A percentile compares a stretch with the other conserved stretches of the same genome.
Conservation (phyloP, 2,329 filamentous ascomycete genomes). For the Orbilia ellipsospora region DNA sequence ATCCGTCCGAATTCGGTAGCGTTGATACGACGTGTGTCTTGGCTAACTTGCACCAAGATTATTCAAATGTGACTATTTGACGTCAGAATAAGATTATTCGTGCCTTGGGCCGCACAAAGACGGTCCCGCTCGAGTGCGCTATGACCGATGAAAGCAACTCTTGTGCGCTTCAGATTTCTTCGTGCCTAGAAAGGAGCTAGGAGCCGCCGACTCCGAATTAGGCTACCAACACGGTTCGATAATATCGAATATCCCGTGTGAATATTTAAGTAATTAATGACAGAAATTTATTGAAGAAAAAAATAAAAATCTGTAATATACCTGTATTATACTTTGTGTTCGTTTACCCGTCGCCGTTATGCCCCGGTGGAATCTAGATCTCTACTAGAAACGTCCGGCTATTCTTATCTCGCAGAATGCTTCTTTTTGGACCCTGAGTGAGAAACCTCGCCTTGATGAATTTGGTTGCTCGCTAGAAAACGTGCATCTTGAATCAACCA, state of each 20-base stretch:
- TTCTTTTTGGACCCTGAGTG: constrained; percentile 31
- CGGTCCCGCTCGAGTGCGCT: too few relatives aligned
- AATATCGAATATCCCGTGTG: too few relatives aligned
- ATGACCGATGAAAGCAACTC: too few relatives aligned
- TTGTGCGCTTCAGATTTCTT: constrained; percentile 8
- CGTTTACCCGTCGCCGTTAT: constrained; percentile 16
- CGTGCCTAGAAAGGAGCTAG: constrained; percentile 43
- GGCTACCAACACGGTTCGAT: constrained; percentile 4
- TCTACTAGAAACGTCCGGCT: constrained; percentile 12
- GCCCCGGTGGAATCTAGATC: constrained; percentile 38
- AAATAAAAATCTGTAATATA: not conserved
- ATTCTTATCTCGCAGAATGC: constrained; percentile 54
- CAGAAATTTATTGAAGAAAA: too few relatives aligned
- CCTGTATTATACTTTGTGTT: constrained; percentile 29
- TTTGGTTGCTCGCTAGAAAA: constrained; percentile 40
- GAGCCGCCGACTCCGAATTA: constrained; percentile 34
- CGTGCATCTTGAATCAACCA: constrained; percentile 27
- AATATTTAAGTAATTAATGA: too few relatives aligned
- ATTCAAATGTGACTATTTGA: constrained; percentile 17
- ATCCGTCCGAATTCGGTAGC: constrained; percentile 32
- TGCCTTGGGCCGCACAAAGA: too few relatives aligned
- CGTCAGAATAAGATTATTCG: constrained; percentile 53
- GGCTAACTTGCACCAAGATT: not conserved
- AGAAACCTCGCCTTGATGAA: constrained; percentile 10
- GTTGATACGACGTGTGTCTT: constrained; percentile 5